Evolutionary conservation across 495 filamentous ascomycete genomes (phyloP), one percentile per base, ranked within the genome.

Genomic region (Aspergillus mulundensis): DNA sequence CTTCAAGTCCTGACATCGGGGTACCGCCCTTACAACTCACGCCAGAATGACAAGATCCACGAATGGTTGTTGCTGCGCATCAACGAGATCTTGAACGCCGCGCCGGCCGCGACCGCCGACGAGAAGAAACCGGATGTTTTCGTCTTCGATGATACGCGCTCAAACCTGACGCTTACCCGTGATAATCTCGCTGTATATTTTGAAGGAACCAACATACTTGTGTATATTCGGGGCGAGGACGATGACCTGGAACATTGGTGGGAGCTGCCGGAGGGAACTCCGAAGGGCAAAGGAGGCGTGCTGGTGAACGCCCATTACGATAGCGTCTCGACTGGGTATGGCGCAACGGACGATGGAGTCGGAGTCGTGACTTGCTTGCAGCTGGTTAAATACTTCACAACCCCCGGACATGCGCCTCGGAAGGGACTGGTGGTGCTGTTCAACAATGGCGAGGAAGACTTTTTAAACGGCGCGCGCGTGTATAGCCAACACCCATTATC

Each of bases 371-470:
- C 89, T 8, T 76, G 90, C 36, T 76, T 97, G 44, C 93, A 97
- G 64, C 71, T 97, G n/a, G 78, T 98, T 53, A 85, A 85, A 54
- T 88, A 96, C 68, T 97, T 97, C 69, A 88, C 89, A 6, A 82
- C 82, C 7, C 75, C 83, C 5, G 87, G 79, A n/a, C 82, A 92
- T 63, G 85, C 81, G 60, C 90, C 90, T 2, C 86, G 85, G 59
- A 81, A 82, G 60, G 93, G 91, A 1, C 76, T 98, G 38, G 86
- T 98, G 20, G 83, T 87, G 23, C 74, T 98, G 40, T 77, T 98
- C 58, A 98, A 98, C 73, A 97, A 97, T 63, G 92, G 90, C 49
- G 94, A 98, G 71, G 94, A 98, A 71, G 91, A 97, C 66, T 94
- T 81, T 53, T 77, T 98, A 42, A 93, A 94, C 65, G 94, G 94